Evolutionary conservation across 176 grass and related monocot genomes (phyloP).

Genomic region (bread wheat (Triticum aestivum)): IWGSC_CS_RefSeq_v2.1 NC_057808.1:100106985-100107484

Average conservation of each 20-base stretch:
- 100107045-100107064: constrained; percentile 64
- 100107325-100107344: constrained; percentile 37
- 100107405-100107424: constrained; percentile 24
- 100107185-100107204: constrained; percentile 58
- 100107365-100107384: not conserved
- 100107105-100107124: constrained; percentile 46
- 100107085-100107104: constrained; percentile 80
- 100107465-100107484: constrained; percentile 35
- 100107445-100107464: constrained; percentile 23
- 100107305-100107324: constrained; percentile 47
- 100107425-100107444: not conserved
- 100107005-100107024: constrained; percentile 69
- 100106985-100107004: constrained; percentile 49
- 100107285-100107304: constrained; percentile 67
- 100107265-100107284: constrained; percentile 39
- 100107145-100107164: not conserved
- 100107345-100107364: constrained; percentile 56
- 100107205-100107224: constrained; percentile 31
- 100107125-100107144: constrained; percentile 33
- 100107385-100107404: constrained; percentile 32
- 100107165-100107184: constrained; percentile 37
- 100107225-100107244: constrained; percentile 28
- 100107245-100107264: constrained; percentile 58
- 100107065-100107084: constrained; percentile 80
- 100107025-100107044: constrained; percentile 66